Evolutionary conservation across 1,284 basidiomycete genomes (phyloP), one percentile per base, ranked within the genome.

Genomic region (Trichosporon faecale): DNA sequence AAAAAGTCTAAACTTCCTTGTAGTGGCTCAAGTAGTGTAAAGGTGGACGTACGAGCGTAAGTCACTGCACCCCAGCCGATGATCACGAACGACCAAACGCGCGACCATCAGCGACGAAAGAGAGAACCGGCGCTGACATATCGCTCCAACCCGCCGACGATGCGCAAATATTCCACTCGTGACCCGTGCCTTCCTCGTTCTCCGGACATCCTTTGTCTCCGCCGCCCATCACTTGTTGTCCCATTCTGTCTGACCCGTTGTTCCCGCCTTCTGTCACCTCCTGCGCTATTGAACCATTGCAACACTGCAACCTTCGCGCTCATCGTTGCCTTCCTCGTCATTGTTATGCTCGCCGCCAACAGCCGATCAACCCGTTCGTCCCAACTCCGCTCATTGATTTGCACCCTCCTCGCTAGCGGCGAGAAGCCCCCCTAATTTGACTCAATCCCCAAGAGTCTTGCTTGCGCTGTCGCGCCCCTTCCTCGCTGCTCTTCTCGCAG

Each of bases 341-440:
- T 40, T 70, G 57, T 64, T 21, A 29, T 64, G 37, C 37, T 64
- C 44, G 33, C 14, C 52, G 7, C 49, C 33, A 68, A 72, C 79
- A 82, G 79, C 70, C 77, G 74, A 67, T 70, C 75, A 65, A 74
- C 75, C 70, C 76, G 77, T 35, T 75, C 78, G 68, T 75, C 77
- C 68, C 77, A 79, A 64, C 80, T 80, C 72, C 75, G 80, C 65
- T 77, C 80, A 37, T 76, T 79, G 68, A 81, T 83, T 73, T 77
- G 79, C 72, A 76, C 78, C 46, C 76, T 82, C 66, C 76, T 81
- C 72, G 77, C 78, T 73, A 77, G 75, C 66, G 80, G 79, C 64
- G 79, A 77, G 74, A 82, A 82, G 75, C 82, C 82, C 65, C 82
- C 82, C 68, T 83, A 82, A 83, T 71, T 80, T 68, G 78, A 69